A percentile compares a stretch with the other conserved stretches of the same genome.
Conservation (phyloP, 306 rosid genomes). For the Prunus salicina region DNA sequence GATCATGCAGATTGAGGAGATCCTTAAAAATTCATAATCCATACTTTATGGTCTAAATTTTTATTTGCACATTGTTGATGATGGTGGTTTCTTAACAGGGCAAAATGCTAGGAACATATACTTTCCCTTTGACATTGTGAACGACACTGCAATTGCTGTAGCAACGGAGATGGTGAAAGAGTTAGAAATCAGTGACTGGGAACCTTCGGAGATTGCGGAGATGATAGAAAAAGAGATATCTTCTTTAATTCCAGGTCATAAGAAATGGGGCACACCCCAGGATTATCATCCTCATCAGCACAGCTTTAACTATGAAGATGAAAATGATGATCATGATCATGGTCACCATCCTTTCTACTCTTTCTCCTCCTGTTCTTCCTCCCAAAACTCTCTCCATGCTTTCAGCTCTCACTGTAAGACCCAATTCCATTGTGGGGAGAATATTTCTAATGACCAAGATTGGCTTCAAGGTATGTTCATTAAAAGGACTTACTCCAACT, state of each 20-base stretch:
- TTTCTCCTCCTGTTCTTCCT: slow-evolving; percentile 50
- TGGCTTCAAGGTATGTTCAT: slow-evolving; percentile 49
- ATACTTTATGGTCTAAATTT: no score
- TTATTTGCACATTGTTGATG: neutral
- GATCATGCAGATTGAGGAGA: neutral
- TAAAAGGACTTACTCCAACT: neutral
- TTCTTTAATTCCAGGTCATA: slow-evolving; percentile 57
- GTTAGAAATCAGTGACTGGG: slow-evolving; percentile 70
- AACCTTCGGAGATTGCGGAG: slow-evolving; percentile 64
- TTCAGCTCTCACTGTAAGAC: slow-evolving; percentile 35
- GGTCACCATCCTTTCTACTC: slow-evolving; percentile 45
- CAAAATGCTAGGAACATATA: slow-evolving; percentile 47
- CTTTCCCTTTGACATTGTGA: slow-evolving; percentile 68
- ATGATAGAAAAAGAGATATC: slow-evolving; percentile 76
- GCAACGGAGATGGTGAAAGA: slow-evolving; percentile 89
- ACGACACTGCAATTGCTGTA: slow-evolving; percentile 73
- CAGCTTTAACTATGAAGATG: slow-evolving; percentile 56
- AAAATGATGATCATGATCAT: slow-evolving; percentile 28
- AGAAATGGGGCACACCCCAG: slow-evolving; percentile 26
- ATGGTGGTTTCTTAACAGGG: slow-evolving; percentile 31
- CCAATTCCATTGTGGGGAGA: slow-evolving; percentile 20
- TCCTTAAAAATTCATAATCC: neutral
- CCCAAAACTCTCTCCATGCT: slow-evolving; percentile 44
- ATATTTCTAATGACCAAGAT: slow-evolving; percentile 17
- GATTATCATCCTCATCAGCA: slow-evolving; percentile 41